Conservation (phyloP, 169 alveolate genomes). For the Condylostoma magnum region DNA sequence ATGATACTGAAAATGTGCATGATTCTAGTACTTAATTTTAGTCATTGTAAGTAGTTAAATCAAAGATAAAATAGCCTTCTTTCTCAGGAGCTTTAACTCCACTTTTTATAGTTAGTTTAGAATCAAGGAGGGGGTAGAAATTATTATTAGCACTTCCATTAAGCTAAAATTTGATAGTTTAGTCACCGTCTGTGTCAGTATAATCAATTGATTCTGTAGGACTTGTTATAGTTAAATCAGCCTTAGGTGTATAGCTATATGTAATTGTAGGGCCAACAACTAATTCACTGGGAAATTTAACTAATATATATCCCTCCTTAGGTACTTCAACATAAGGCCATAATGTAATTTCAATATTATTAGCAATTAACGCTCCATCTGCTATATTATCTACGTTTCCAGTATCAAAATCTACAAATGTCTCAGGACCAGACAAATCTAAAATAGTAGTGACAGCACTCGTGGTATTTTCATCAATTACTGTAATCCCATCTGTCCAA, state of each 20-base stretch:
- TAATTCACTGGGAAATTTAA: conserved; percentile 1
- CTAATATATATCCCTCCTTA: neutral
- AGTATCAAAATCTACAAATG: neutral
- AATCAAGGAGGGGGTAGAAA: too few relatives aligned
- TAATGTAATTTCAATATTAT: neutral
- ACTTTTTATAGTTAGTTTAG: too few relatives aligned
- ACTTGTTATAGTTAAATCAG: neutral
- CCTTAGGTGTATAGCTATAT: neutral
- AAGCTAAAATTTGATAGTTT: neutral
- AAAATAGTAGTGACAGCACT: neutral
- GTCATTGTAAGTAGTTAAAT: conserved; percentile 13
- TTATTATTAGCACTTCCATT: neutral
- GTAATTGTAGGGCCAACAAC: neutral
- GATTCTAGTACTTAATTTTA: neutral
- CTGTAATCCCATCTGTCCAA: neutral
- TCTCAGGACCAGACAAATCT: neutral
- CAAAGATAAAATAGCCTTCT: neutral
- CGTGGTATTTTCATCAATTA: conserved; percentile 7
- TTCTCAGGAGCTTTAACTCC: too few relatives aligned
- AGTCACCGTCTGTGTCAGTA: conserved; percentile 11
- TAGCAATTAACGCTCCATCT: neutral
- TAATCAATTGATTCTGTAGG: neutral
- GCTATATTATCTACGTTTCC: neutral
- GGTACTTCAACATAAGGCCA: conserved; percentile 21
- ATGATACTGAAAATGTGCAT: neutral